phyloP scores from a whole-genome alignment of 345 rosid species.

The Viola odorata region DNA sequence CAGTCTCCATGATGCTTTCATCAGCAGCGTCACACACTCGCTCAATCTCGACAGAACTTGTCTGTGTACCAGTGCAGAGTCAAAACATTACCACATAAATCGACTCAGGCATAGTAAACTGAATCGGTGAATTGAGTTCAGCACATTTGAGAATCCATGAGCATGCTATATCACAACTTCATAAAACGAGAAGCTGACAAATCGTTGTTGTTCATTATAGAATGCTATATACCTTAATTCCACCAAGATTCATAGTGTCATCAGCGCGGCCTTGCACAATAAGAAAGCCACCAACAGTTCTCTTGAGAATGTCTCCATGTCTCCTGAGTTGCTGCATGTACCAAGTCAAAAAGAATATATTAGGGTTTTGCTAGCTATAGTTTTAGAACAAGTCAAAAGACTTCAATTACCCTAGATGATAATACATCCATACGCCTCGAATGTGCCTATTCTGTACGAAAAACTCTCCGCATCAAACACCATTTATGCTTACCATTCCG shows the following conservation, averaged over 20 bases:
- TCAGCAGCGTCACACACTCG: slow-evolving; percentile 68
- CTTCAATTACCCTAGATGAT: too few species aligned
- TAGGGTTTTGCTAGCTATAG: too few species aligned
- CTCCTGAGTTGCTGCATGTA: slow-evolving; percentile 65
- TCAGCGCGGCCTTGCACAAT: slow-evolving; percentile 83
- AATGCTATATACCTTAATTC: slow-evolving; percentile 59
- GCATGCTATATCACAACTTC: not conserved
- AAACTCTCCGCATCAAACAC: too few species aligned
- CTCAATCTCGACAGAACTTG: slow-evolving; percentile 92
- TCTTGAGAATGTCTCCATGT: slow-evolving; percentile 76
- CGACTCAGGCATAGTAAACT: not conserved
- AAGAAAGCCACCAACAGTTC: slow-evolving; percentile 66
- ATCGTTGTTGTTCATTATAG: not conserved
- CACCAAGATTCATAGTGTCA: slow-evolving; percentile 98
- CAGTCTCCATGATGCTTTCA: slow-evolving; percentile 67
- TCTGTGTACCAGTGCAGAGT: slow-evolving; percentile 31
- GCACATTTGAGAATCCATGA: not conserved
- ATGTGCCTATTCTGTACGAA: too few species aligned
- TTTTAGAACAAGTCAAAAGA: too few species aligned
- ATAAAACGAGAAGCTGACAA: not conserved
- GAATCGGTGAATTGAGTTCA: not conserved
- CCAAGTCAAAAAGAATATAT: too few species aligned
- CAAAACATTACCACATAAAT: not conserved
- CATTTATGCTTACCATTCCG: slow-evolving; percentile 79
- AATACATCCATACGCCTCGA: too few species aligned